Percentiles rank a stretch among this genome's conserved stretches.
Conservation (phyloP, 257 asterid species). For the Eustoma russellianum region DNA sequence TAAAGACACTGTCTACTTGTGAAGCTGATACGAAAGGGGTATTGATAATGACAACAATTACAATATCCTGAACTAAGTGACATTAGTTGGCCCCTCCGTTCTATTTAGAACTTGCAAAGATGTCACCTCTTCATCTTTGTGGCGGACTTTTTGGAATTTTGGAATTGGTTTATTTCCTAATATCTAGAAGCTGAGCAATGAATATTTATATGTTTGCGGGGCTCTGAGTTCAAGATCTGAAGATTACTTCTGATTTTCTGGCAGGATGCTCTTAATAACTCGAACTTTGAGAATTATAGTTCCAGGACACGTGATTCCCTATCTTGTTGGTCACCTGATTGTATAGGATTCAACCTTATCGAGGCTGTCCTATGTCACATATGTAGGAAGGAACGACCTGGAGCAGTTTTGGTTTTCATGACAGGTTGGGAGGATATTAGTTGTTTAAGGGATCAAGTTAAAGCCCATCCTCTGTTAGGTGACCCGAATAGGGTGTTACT, state of each 20-base stretch:
- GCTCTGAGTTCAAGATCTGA: neutral
- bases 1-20: too few species aligned
- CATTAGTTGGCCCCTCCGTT: too few species aligned
- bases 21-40: too few species aligned
- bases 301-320: constrained; percentile 83
- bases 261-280: constrained; percentile 79
- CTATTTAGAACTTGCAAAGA: too few species aligned
- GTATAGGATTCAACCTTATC: constrained; percentile 87
- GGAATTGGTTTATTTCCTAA: too few species aligned
- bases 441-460: constrained; percentile 86
- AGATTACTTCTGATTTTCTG: constrained; percentile 7
- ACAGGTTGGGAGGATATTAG: constrained; percentile 99
- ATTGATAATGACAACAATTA: too few species aligned
- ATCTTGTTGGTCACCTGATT: constrained; percentile 85
- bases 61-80: too few species aligned
- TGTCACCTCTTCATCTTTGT: too few species aligned
- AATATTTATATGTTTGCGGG: neutral
- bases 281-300: constrained; percentile 76
- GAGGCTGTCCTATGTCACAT: constrained; percentile 93
- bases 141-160: too few species aligned
- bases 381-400: constrained; percentile 93
- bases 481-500: constrained; percentile 93
- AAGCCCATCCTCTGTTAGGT: constrained; percentile 96
- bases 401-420: constrained; percentile 91
- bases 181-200: too few species aligned